A percentile compares a stretch with the other conserved stretches of the same genome.
phyloP scores from a whole-genome alignment of 345 rosid species.

The Citrus reticulata region DNA sequence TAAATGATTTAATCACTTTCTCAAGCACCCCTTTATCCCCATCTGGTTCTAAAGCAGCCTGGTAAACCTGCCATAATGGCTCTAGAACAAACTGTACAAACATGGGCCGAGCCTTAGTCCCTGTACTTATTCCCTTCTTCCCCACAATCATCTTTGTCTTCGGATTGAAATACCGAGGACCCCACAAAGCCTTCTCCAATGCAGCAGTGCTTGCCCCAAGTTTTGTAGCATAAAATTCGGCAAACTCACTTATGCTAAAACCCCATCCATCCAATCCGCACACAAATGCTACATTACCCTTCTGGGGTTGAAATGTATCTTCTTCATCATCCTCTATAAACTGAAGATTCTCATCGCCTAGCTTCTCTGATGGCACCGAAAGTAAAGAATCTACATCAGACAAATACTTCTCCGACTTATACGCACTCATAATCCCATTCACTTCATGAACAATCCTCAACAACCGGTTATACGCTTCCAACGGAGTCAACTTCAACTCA shows the following conservation, averaged over 20 bases:
- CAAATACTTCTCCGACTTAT: constrained; percentile 83
- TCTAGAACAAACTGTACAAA: constrained; percentile 96
- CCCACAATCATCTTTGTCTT: constrained; percentile 87
- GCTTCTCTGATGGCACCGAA: constrained; percentile 44
- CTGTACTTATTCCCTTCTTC: constrained; percentile 57
- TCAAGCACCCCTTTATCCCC: constrained; percentile 58
- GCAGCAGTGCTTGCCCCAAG: constrained; percentile 66
- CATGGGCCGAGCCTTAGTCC: constrained; percentile 77
- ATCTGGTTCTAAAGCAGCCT: constrained; percentile 64
- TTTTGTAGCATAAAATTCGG: constrained; percentile 74
- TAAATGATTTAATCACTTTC: constrained; percentile 71
- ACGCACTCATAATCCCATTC: constrained; percentile 77
- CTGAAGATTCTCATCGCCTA: constrained; percentile 57
- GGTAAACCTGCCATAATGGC: constrained; percentile 87
- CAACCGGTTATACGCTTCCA: constrained; percentile 78
- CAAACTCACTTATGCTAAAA: constrained; percentile 67
- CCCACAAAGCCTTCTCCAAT: constrained; percentile 82
- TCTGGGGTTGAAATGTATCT: constrained; percentile 91
- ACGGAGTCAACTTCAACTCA: constrained; percentile 78
- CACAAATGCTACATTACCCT: constrained; percentile 83
- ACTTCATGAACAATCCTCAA: constrained; percentile 93
- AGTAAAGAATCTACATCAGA: constrained; percentile 91
- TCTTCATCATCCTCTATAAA: constrained; percentile 86
- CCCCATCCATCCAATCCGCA: constrained; percentile 98
- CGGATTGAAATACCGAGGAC: constrained; percentile 69